These are phyloP conservation scores for Candida freyschussii DNA, from an alignment of 1,139 yeast species.

Conservation along the genomic window DNA sequence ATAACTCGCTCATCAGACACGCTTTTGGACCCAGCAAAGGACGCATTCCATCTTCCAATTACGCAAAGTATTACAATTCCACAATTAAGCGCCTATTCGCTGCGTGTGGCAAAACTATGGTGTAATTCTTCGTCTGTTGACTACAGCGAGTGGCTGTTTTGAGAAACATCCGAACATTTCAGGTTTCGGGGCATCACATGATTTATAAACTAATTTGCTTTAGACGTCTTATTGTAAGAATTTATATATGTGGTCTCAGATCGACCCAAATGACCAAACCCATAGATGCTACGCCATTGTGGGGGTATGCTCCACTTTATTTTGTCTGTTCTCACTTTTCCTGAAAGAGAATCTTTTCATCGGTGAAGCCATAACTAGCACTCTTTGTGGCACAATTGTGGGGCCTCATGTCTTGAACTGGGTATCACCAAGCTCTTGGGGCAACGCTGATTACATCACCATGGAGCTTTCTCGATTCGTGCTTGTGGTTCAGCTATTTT, in stretches of 20 bases:
- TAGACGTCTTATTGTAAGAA: no score
- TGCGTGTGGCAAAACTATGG: conserved; percentile 14
- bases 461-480: conserved; percentile 35
- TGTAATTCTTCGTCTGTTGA: conserved; percentile 5
- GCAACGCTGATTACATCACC: conserved; percentile 26
- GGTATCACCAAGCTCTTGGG: conserved; percentile 28
- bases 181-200: no score
- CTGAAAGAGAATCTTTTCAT: conserved; percentile 28
- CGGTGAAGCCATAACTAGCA: conserved; percentile 29
- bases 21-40: conserved; percentile 10
- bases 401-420: conserved; percentile 28
- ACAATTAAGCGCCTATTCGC: conserved; percentile 12
- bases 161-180: no score
- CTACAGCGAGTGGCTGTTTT: conserved; percentile 11
- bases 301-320: conserved; percentile 65
- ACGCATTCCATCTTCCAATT: conserved; percentile 15
- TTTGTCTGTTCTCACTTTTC: conserved; percentile 26
- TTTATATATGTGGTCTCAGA: conserved; percentile 20
- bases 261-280: conserved; percentile 36
- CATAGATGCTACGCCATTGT: conserved; percentile 85
- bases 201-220: no score
- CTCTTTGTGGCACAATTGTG: conserved; percentile 26
- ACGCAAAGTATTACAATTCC: conserved; percentile 4
- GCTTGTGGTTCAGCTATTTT: conserved; percentile 37
- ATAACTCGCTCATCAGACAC: no score